Evolutionary conservation across 2,329 filamentous ascomycete species (phyloP), one percentile per base, ranked within the genome.

Genomic region (Diaporthe longicolla): DNA sequence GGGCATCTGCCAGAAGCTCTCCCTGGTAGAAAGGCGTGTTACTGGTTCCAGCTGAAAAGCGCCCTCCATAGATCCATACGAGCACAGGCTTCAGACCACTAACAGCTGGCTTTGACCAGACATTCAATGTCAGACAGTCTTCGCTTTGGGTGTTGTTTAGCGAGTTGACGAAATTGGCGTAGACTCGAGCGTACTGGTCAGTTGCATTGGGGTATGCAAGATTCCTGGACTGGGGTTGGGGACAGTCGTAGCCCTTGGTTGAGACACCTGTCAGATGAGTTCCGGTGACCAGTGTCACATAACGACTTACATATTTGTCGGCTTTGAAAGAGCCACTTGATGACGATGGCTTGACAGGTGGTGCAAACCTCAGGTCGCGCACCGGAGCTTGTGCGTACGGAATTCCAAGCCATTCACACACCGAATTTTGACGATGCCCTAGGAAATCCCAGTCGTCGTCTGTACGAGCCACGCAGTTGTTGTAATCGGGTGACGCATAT

Each of bases 41-140:
- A 50, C 59, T 70, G 29, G 48, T 66, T n/a, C 85, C 85, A 45
- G 79, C 79, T 2, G 76, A 79, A 68, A 85, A 86, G 0, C 80
- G 83, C 11, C 86, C 85, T 3, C 85, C 85, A 63, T 84, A 81
- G 15, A 87, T 82, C 82, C 84, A 87, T 15, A 87, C 80, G 40
- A 87, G 75, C 26, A 87, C 85, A 8, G 86, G 80, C 63, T 84
- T 86, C 32, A 68, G 48, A 9, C n/a, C 29, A 9, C 78, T 76
- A 3, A 75, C 77, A 43, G 81, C 77, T 29, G 81, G 79, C 63
- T 80, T 81, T 45, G 82, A 80, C 84, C 83, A 85, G 13, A 85
- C 76, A 72, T 85, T 84, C 43, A 85, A 70, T 4, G 79, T 80
- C 13, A 85, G 73, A 68, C 82, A 85, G 71, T 85, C 83, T 73